Evolutionary conservation across 495 filamentous ascomycete species (phyloP).

Genomic region (Podospora conica): DNA sequence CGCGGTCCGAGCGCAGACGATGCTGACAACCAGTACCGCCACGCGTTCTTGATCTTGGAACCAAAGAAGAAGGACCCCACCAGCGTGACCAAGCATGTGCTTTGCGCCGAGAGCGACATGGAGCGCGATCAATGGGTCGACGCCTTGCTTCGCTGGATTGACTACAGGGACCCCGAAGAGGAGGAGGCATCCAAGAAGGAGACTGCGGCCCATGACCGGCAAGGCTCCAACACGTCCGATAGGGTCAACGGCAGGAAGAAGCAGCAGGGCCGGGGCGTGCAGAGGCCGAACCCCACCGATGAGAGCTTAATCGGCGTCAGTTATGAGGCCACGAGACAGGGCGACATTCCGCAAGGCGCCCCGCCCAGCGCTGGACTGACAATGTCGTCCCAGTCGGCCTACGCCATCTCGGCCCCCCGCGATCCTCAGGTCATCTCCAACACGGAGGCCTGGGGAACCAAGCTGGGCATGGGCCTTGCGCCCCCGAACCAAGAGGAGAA

Average conservation of each 20-base stretch:
- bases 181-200: conserved; percentile 33
- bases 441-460: conserved; percentile 81
- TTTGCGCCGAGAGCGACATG: conserved; percentile 89
- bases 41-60: conserved; percentile 91
- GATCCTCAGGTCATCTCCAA: conserved; percentile 84
- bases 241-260: conserved; percentile 52
- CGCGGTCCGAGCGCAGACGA: conserved; percentile 57
- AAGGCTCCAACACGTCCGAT: conserved; percentile 24
- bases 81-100: conserved; percentile 84
- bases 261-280: conserved; percentile 28
- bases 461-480: conserved; percentile 38
- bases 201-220: conserved; percentile 29
- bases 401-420: conserved; percentile 77
- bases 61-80: conserved; percentile 94
- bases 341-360: conserved; percentile 42
- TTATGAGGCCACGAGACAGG: conserved; percentile 77
- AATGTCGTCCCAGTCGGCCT: conserved; percentile 36
- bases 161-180: conserved; percentile 58
- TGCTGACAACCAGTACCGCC: conserved; percentile 87
- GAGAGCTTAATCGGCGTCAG: conserved; percentile 69
- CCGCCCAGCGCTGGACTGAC: conserved; percentile 23
- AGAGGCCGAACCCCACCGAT: conserved; percentile 22
- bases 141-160: conserved; percentile 83
- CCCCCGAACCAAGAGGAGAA: conserved; percentile 62
- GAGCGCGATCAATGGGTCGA: conserved; percentile 95